Conservation (phyloP, 345 rosid genomes). For the Lumnitzera littorea region DNA sequence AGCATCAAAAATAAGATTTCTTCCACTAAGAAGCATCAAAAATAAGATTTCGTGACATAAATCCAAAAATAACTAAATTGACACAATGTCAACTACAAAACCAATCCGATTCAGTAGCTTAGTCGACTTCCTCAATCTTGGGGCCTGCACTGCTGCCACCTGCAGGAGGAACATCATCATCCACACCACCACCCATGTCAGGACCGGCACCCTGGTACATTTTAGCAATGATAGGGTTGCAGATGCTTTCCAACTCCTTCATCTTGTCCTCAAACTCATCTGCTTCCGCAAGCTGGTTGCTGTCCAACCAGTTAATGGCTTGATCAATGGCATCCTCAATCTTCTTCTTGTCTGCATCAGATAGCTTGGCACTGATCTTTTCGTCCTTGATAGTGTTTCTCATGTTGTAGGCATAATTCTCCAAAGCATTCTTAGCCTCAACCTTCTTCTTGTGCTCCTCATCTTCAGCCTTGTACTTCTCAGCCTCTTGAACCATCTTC, state of each 20-base stretch:
- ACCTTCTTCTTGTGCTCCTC: conserved; percentile 19
- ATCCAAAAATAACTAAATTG: too few relatives aligned
- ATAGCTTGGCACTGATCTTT: conserved; percentile 18
- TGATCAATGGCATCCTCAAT: conserved; percentile 20
- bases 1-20: too few relatives aligned
- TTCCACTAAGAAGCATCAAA: too few relatives aligned
- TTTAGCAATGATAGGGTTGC: conserved; percentile 20
- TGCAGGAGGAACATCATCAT: conserved; percentile 18
- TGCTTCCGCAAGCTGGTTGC: conserved; percentile 17
- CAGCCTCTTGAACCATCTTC: conserved; percentile 19
- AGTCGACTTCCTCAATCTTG: conserved; percentile 18
- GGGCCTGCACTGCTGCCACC: conserved; percentile 18
- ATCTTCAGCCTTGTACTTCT: conserved; percentile 19
- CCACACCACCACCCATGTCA: conserved; percentile 13
- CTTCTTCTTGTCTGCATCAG: conserved; percentile 22
- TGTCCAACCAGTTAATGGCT: conserved; percentile 21
- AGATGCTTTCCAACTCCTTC: conserved; percentile 21
- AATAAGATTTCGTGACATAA: too few relatives aligned
- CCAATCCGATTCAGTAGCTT: background rate
- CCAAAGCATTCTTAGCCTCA: conserved; percentile 12
- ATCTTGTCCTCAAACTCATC: conserved; percentile 25
- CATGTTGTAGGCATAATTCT: conserved; percentile 14
- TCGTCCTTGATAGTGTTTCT: conserved; percentile 22
- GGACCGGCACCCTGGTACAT: conserved; percentile 12
- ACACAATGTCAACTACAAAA: too few relatives aligned